A percentile compares a stretch with the other conserved stretches of the same genome.
Conservation (phyloP, 1,139 yeast genomes). For the Suhomyces coccinellae region DNA sequence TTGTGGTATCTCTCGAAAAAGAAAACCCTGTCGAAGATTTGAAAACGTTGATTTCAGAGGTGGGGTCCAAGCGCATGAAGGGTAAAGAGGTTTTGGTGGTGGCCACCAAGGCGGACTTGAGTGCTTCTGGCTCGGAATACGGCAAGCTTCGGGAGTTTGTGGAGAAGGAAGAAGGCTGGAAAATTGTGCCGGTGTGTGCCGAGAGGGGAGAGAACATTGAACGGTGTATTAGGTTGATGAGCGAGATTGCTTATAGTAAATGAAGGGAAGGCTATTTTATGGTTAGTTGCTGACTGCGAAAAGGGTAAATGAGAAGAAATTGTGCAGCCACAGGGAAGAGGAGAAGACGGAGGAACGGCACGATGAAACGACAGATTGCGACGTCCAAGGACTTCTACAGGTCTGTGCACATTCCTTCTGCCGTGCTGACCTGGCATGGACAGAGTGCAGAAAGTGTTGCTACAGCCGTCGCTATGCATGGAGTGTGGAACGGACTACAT, state of each 20-base stretch:
- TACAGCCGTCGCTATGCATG: too few relatives aligned
- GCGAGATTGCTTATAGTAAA: slow-evolving; percentile 47
- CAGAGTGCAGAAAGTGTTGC: too few relatives aligned
- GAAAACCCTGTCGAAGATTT: slow-evolving; percentile 66
- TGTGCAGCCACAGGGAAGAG: not conserved
- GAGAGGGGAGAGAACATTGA: slow-evolving; percentile 69
- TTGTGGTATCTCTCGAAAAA: slow-evolving; percentile 76
- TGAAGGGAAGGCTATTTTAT: too few relatives aligned
- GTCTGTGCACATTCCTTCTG: too few relatives aligned
- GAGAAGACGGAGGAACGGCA: not conserved
- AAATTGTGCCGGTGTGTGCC: slow-evolving; percentile 84
- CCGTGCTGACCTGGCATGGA: too few relatives aligned
- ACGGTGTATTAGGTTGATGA: slow-evolving; percentile 68
- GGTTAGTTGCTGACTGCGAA: too few relatives aligned
- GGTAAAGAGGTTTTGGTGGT: slow-evolving; percentile 69
- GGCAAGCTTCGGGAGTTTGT: slow-evolving; percentile 43
- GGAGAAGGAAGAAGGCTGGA: slow-evolving; percentile 50
- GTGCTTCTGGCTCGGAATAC: slow-evolving; percentile 49
- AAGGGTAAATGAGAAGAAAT: not conserved
- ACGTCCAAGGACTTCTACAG: too few relatives aligned
- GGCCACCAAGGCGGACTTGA: slow-evolving; percentile 89
- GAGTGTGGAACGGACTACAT: too few relatives aligned
- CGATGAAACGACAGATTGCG: too few relatives aligned
- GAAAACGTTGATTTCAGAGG: slow-evolving; percentile 59
- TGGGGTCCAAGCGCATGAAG: slow-evolving; percentile 61